A percentile compares a stretch with the other conserved stretches of the same genome.
Conservation (phyloP, 2,329 filamentous ascomycete genomes). For the Trichoderma citrinoviride region DNA sequence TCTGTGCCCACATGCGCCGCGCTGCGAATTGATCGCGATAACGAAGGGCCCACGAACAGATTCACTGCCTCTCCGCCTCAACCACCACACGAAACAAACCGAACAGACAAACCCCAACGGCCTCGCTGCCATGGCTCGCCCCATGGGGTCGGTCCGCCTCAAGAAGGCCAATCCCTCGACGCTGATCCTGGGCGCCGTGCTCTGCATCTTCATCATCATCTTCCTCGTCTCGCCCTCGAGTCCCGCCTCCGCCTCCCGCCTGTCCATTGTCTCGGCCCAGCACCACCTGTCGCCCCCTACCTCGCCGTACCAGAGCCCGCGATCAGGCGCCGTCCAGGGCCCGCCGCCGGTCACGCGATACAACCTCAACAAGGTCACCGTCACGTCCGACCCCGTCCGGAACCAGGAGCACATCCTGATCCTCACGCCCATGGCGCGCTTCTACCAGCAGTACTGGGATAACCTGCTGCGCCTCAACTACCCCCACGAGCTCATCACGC, state of each 20-base stretch:
- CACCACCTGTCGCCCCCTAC: constrained; percentile 46
- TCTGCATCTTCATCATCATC: constrained; percentile 70
- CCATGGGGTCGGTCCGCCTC: constrained; percentile 66
- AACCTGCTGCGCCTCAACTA: constrained; percentile 82
- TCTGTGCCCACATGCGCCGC: neutral
- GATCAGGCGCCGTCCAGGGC: constrained; percentile 32
- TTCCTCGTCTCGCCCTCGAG: constrained; percentile 58
- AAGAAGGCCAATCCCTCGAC: constrained; percentile 79
- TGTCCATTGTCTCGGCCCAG: constrained; percentile 47
- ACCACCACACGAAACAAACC: neutral
- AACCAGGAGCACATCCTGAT: constrained; percentile 87
- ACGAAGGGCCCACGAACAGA: neutral
- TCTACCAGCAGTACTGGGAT: constrained; percentile 95
- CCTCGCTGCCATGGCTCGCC: constrained; percentile 47
- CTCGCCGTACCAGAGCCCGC: constrained; percentile 41
- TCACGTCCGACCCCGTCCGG: constrained; percentile 68
- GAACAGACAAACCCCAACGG: neutral
- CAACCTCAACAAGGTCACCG: constrained; percentile 92
- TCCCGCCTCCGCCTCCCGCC: constrained; percentile 43
- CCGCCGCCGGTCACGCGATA: constrained; percentile 89
- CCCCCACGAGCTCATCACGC: constrained; percentile 88
- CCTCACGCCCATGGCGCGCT: constrained; percentile 86
- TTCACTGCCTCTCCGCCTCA: too few species aligned
- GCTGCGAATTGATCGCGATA: constrained; percentile 17
- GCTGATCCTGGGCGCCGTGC: constrained; percentile 65